Evolutionary conservation across 257 asterid species (phyloP).

Genomic region (Nicotiana tomentosiformis): DNA sequence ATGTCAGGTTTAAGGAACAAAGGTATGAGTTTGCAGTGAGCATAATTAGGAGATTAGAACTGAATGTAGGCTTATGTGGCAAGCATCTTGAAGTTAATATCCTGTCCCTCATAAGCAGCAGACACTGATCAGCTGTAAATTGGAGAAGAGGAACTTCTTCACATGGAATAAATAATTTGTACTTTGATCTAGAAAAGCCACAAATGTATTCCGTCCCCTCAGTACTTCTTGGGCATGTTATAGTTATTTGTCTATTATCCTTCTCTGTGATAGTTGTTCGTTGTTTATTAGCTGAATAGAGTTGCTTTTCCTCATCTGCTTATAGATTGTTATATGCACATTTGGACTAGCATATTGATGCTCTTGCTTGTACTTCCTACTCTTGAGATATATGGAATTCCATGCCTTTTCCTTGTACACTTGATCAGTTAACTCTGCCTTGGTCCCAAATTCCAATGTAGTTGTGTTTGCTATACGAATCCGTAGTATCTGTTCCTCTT

Average conservation of each 20-base stretch:
- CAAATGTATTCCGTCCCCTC: background rate
- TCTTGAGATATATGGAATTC: background rate
- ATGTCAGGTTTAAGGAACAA: background rate
- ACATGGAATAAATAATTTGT: background rate
- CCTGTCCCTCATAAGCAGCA: background rate
- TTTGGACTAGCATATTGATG: background rate
- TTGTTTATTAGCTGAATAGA: background rate
- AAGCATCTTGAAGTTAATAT: constrained; percentile 1
- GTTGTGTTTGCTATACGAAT: background rate
- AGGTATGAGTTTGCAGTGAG: background rate
- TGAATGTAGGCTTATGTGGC: background rate
- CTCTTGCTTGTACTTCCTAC: background rate
- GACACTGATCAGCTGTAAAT: background rate
- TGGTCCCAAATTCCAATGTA: background rate
- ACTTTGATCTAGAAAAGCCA: background rate
- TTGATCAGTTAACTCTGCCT: background rate
- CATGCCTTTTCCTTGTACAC: background rate
- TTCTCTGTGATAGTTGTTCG: background rate
- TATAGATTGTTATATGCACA: background rate
- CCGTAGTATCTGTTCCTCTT: background rate
- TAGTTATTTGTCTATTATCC: background rate
- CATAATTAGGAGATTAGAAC: background rate
- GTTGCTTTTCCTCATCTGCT: background rate
- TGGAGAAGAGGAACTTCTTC: background rate
- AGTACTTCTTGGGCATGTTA: background rate